Base-by-base conservation (phyloP, 495 filamentous ascomycete species). In the Podospora pseudocomata region DNA sequence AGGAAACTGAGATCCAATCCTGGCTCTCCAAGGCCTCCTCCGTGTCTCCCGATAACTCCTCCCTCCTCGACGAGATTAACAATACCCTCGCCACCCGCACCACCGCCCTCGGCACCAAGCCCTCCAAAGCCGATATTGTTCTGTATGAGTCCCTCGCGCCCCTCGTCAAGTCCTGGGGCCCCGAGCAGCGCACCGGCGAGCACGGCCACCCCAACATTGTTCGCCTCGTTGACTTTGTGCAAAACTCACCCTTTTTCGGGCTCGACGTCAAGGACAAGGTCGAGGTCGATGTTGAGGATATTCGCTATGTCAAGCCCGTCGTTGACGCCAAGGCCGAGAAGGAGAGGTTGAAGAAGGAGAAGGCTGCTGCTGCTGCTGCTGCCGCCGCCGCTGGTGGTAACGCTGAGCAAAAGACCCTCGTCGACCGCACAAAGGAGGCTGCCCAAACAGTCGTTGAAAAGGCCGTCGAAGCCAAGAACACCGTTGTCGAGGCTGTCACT, bases 141-240 rank as follows among this genome's bases (percentile, higher is more conserved):
- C 84, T 94, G 65, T 99, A 96, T 81, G 85, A 92, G 71, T 83
- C 91, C 56, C 81, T 97, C 20, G 91, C 90, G 23, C 91, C 94
- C 20, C 71, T 89, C 4, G 92, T 97, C 65, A 86, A 88, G 74
- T 84, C 85, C 67, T 97, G 94, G 94, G 85, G 85, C 6, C 80
- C 91, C 55, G 93, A 97, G 83, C 86, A 97, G 84, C 88, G 91
- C 72, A 97, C 95, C 5, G 95, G 95, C 44, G 87, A 97, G 82
- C 84, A 92, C 60, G 95, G 95, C 65, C 91, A 88, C 76, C 93
- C 95, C 73, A 88, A 98, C 78, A 91, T 97, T 72, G 92, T 99
- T 44, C 93, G 95, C 44, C 91, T 90, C 74, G 79, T 97, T 71
- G 95, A 97, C 78, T 97, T 97, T 75, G 90, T 99, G 67, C 95